Base-by-base conservation (phyloP, 1,284 basidiomycete species). In the Papiliotrema fonsecae region DNA sequence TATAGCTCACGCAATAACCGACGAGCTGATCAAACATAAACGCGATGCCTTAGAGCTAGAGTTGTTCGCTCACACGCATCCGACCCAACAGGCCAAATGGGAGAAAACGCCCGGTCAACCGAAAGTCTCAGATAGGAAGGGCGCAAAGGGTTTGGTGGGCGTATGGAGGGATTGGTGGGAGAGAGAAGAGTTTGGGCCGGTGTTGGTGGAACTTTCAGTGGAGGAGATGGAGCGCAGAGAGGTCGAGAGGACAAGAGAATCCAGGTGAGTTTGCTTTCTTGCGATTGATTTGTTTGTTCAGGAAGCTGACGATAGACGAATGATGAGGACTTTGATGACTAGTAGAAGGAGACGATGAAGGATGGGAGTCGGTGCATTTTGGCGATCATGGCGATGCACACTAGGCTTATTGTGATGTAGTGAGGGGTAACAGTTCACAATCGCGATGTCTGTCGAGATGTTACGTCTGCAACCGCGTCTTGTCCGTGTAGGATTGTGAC, bases 161-260 rank as follows among this genome's bases (percentile, higher is more conserved):
- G 86, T 93, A 1, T 98, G 93, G 91, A 77, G 92, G 43, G 94
- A 97, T 67, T 97, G 90, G 89, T 80, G 80, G 45, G 94, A 97
- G 65, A 82, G 86, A 28, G 86, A 89, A 65, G 89, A 93, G 70
- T 97, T 89, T 72, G 82, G 83, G 52, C 97, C 94, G n/a, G 77
- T 85, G 41, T 84, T 97, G 65, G 85, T 97, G 68, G 83, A 87
- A 50, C 70, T 97, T 51, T 87, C 78, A 11, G 82, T 84, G 24
- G 94, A 97, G 68, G 96, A 98, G 70, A 84, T 97, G 51, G 92
- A 94, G 70, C 79, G 82, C 69, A 80, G 89, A 52, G 88, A 97
- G 71, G 81, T 91, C 45, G 93, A 96, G 71, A 79, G 70, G 28
- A 62, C 82, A 64, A 80, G 89, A 51, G 88, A 88, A 2, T 86